Base-by-base conservation (phyloP, 2,329 filamentous ascomycete species). In the Huntiella moniliformis region DNA sequence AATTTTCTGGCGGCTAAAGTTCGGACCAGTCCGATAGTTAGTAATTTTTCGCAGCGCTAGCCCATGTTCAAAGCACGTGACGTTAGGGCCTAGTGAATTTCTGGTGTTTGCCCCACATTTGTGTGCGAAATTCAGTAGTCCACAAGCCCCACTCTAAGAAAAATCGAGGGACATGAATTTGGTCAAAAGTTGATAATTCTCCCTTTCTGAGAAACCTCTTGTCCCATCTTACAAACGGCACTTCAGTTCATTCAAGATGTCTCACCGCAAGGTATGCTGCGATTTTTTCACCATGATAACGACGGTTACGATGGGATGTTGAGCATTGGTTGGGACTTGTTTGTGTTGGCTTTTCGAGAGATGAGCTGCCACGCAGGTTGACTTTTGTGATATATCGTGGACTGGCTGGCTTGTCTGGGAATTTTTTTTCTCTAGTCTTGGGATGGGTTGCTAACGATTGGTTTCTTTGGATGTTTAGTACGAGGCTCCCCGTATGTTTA, bases 401-500 rank as follows among this genome's bases (percentile, higher is more conserved):
- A 36, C 6, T 31, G 28, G 22, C 16, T 41, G 5, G 3, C 4
- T 41, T n/a, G 15, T 31, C 8, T 3, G 22, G 15, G 31, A 31
- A 16, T 41, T 41, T 41, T 31, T 3, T n/a, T 2, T n/a, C n/a
- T n/a, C n/a, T n/a, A n/a, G n/a, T n/a, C n/a, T 33, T 41, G 17
- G 2, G 11, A 22, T 15, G 17, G 18, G 13, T 18, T 43, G 22
- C 47, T 49, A 49, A 49, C 47, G 38, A 35, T 39, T 18, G n/a
- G 11, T 37, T 28, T 31, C 11, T 28, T 36, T 7, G 10, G 34
- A 36, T 22, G 8, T 15, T 39, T 51, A 74, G 68, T 73, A 65
- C 62, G 70, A 92, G 77, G 87, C 87, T 66, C 87, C 87, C 64
- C 82, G 88, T 48, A 48, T 48, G 46, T 48, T 31, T 11, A n/a